A percentile compares a stretch with the other conserved stretches of the same genome.
Conservation (phyloP, 805 yeast species). For the Starmerella floris region DNA sequence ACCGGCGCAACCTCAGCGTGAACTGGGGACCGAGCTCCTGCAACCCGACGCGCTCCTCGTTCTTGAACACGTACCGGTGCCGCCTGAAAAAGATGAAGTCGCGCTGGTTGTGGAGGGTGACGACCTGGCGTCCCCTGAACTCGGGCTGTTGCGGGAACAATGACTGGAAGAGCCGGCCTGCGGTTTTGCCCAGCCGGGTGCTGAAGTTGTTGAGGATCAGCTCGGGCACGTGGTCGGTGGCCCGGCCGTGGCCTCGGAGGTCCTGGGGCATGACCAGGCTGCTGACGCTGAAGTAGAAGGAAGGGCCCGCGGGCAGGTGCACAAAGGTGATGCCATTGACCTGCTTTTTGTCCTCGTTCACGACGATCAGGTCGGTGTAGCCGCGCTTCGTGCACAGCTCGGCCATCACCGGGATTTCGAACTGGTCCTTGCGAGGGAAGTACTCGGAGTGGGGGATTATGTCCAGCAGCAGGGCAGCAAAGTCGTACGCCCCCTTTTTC, state of each 20-base stretch:
- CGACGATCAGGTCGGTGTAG: conserved; percentile 73
- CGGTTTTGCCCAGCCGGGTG: conserved; percentile 84
- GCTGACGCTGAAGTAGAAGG: conserved; percentile 76
- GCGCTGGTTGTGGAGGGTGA: conserved; percentile 90
- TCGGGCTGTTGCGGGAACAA: conserved; percentile 89
- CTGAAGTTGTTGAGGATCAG: conserved; percentile 81
- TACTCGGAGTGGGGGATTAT: conserved; percentile 76
- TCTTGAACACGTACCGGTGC: conserved; percentile 79
- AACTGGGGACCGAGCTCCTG: conserved; percentile 97
- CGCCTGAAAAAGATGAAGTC: conserved; percentile 91
- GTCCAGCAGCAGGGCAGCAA: conserved; percentile 75
- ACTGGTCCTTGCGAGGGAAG: conserved; percentile 75
- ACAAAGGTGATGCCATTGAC: conserved; percentile 88
- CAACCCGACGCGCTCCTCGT: conserved; percentile 84
- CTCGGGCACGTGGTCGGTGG: conserved; percentile 87
- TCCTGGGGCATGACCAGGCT: conserved; percentile 62
- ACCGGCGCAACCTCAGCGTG: conserved; percentile 72
- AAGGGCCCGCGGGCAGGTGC: conserved; percentile 90
- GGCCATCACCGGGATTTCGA: conserved; percentile 75
- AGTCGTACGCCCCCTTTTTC: conserved; percentile 72
- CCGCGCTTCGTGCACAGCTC: conserved; percentile 68
- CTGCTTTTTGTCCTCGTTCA: conserved; percentile 86
- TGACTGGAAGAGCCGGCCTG: conserved; percentile 82
- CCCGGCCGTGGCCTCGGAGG: conserved; percentile 77
- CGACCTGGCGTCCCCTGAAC: conserved; percentile 87